Evolutionary conservation across 2,329 filamentous ascomycete genomes (phyloP).

Genomic region (Ceratocystis cubensis): DNA sequence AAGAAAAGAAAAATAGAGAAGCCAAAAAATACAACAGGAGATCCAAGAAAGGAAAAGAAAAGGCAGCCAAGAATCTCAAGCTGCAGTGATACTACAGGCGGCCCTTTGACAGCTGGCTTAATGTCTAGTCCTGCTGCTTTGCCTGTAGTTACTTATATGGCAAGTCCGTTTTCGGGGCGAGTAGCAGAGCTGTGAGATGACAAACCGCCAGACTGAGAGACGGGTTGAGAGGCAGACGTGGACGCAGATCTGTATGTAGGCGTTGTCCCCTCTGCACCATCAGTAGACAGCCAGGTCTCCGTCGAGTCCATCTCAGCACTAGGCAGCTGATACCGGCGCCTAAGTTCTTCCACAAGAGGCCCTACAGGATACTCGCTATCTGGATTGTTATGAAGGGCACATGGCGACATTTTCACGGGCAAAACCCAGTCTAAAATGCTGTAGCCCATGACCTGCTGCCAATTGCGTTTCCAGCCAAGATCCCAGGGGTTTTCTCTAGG

Average conservation of each 20-base stretch:
- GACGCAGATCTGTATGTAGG: not conserved
- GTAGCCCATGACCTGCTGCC: constrained; percentile 67
- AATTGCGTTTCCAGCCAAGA: constrained; percentile 56
- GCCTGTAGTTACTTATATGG: no score
- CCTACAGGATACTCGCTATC: constrained; percentile 59
- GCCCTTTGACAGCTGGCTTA: no score
- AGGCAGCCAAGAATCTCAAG: not conserved
- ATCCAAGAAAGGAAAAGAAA: constrained; percentile 19
- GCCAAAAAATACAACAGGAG: not conserved
- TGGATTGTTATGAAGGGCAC: constrained; percentile 51
- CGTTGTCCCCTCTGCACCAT: not conserved
- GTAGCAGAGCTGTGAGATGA: no score
- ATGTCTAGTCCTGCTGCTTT: no score
- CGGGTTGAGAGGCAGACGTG: not conserved
- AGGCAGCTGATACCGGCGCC: constrained; percentile 32
- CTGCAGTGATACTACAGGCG: no score
- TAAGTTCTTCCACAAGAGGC: constrained; percentile 45
- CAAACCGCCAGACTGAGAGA: no score
- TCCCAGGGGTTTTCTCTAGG: constrained; percentile 79
- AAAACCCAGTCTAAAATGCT: constrained; percentile 64
- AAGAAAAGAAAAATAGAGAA: not conserved
- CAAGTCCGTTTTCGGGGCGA: no score
- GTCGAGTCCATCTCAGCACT: not conserved
- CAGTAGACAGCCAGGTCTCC: not conserved
- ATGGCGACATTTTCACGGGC: constrained; percentile 63